Percentiles rank a stretch among this genome's conserved stretches.
Evolutionary conservation across 768 basidiomycete species (phyloP).

Genomic region (Cystofilobasidium ferigula): DNA sequence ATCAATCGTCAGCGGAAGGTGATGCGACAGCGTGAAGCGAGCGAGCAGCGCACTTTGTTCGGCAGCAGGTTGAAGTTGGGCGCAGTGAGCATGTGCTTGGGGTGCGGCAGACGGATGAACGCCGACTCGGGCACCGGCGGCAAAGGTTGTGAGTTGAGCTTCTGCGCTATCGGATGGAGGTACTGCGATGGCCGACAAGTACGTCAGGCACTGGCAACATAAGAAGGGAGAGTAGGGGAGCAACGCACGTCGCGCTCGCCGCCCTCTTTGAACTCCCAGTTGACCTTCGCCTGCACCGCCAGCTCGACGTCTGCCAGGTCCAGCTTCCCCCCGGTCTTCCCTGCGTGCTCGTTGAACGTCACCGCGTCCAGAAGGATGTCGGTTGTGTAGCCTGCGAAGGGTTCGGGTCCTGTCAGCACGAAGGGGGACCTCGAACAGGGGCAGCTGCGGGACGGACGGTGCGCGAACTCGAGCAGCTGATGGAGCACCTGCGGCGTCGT

Average conservation of each 20-base stretch:
- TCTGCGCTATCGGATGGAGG: constrained; percentile 39
- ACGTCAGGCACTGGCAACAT: neutral
- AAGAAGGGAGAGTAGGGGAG: neutral
- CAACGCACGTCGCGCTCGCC: constrained; percentile 41
- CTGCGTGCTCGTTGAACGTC: constrained; percentile 40
- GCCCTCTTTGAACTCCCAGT: constrained; percentile 38
- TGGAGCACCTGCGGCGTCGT: constrained; percentile 42
- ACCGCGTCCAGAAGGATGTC: constrained; percentile 40
- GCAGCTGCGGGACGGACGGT: constrained; percentile 34
- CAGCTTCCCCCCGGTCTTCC: constrained; percentile 29
- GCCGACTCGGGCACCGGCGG: constrained; percentile 40
- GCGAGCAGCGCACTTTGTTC: constrained; percentile 25
- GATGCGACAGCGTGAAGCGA: neutral
- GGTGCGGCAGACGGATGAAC: constrained; percentile 40
- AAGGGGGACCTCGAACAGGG: neutral
- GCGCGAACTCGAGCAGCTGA: constrained; percentile 42
- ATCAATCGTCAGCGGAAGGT: neutral
- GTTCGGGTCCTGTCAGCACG: neutral
- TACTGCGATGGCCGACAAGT: constrained; percentile 32
- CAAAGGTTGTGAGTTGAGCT: constrained; percentile 40
- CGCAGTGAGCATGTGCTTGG: constrained; percentile 38
- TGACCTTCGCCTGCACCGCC: constrained; percentile 39
- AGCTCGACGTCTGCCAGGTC: constrained; percentile 40
- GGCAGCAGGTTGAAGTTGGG: constrained; percentile 41
- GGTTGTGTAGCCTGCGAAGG: constrained; percentile 39